phyloP scores from a whole-genome alignment of 805 yeast genomes.

The Monosporozyma yasuniensis region DNA sequence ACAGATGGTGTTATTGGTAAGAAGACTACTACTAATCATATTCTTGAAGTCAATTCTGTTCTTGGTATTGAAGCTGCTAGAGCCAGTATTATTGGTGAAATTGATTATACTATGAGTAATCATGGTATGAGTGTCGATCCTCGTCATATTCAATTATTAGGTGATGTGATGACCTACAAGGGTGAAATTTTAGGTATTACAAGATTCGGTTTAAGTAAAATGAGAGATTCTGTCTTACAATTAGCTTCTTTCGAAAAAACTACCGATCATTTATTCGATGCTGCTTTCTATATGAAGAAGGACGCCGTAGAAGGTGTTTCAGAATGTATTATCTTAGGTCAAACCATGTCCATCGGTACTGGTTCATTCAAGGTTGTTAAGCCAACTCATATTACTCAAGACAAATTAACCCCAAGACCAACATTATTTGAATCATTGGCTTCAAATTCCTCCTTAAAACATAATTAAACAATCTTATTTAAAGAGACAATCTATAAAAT shows the following conservation, averaged over 20 bases:
- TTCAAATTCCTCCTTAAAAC: constrained; percentile 9
- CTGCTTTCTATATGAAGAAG: constrained; percentile 94
- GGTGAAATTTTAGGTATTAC: constrained; percentile 98
- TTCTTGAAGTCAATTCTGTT: constrained; percentile 79
- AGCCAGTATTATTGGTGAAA: constrained; percentile 83
- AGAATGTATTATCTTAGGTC: constrained; percentile 95
- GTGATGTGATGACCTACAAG: constrained; percentile 98
- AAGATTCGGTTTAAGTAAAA: constrained; percentile 92
- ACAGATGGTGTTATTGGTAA: constrained; percentile 94
- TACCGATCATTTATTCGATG: constrained; percentile 95
- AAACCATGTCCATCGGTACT: constrained; percentile 95
- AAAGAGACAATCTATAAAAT: background rate
- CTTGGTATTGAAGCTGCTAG: constrained; percentile 98
- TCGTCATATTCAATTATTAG: constrained; percentile 93
- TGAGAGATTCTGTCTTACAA: constrained; percentile 96
- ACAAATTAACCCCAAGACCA: constrained; percentile 37
- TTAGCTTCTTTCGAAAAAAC: constrained; percentile 97
- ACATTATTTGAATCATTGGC: constrained; percentile 40
- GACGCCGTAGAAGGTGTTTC: constrained; percentile 96
- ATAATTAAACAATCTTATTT: background rate
- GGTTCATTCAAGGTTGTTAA: constrained; percentile 87
- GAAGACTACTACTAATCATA: constrained; percentile 83
- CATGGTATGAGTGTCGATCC: constrained; percentile 99
- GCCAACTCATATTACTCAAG: constrained; percentile 38
- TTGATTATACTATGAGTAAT: constrained; percentile 94